phyloP scores from a whole-genome alignment of 305 asterid species.

The Andrographis paniculata region DNA sequence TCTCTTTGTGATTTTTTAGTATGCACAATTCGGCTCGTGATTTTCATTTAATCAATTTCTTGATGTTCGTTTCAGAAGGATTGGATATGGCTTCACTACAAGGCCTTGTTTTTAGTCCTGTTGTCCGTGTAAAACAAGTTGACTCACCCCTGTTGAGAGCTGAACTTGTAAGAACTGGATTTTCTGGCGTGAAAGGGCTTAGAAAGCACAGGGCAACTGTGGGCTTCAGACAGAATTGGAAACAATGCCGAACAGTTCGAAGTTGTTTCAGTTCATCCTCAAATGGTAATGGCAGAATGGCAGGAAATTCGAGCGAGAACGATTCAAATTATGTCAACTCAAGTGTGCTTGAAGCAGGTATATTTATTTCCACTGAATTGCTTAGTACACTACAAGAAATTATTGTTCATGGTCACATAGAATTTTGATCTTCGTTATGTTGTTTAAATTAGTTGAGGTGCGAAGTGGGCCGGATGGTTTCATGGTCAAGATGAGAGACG shows the following conservation, averaged over 20 bases:
- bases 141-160: constrained; percentile 34
- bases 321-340: constrained; percentile 64
- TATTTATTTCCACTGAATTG: neutral
- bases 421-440: neutral
- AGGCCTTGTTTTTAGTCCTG: constrained; percentile 55
- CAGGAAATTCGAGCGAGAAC: constrained; percentile 44
- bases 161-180: constrained; percentile 30
- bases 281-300: constrained; percentile 61
- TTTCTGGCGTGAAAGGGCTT: constrained; percentile 37
- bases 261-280: constrained; percentile 72
- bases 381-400: neutral
- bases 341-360: constrained; percentile 78
- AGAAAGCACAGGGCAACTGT: constrained; percentile 13
- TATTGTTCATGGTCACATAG: neutral
- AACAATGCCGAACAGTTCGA: constrained; percentile 23
- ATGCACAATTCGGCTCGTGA: neutral
- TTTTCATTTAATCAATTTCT: too few relatives aligned
- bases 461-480: constrained; percentile 57
- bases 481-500: constrained; percentile 73
- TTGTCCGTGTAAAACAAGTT: constrained; percentile 32
- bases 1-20: too few relatives aligned
- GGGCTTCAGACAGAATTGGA: constrained; percentile 15
- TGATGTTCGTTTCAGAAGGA: neutral
- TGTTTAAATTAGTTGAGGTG: constrained; percentile 48
- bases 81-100: constrained; percentile 48